Conservation (phyloP, 495 filamentous ascomycete species). For the Astrothelium macrocarpum region DNA sequence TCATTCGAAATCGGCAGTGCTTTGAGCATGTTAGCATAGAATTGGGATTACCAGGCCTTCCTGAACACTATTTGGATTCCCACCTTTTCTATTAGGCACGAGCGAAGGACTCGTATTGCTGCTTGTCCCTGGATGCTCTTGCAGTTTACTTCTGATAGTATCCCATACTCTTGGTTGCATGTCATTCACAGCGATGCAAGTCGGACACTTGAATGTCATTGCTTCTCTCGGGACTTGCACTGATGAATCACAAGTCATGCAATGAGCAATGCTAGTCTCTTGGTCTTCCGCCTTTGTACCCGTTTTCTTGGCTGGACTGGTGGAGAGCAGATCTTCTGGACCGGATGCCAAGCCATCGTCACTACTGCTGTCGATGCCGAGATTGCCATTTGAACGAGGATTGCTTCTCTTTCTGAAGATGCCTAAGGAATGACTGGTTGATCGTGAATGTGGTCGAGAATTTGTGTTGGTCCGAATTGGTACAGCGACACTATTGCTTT, state of each 20-base stretch:
- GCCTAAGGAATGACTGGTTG: conserved; percentile 21
- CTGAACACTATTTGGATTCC: conserved; percentile 1
- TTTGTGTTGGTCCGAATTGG: background rate
- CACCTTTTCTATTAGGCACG: conserved; percentile 11
- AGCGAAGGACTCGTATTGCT: conserved; percentile 2
- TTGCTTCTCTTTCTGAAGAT: conserved; percentile 20
- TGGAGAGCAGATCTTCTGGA: conserved; percentile 7
- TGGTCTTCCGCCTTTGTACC: conserved; percentile 19
- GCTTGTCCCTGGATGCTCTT: background rate
- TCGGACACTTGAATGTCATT: conserved; percentile 69
- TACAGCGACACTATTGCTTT: background rate
- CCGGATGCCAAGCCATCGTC: conserved; percentile 20
- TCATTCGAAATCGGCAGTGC: conserved; percentile 18
- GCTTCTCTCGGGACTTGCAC: conserved; percentile 75
- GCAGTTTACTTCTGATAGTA: background rate
- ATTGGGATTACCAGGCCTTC: conserved; percentile 34
- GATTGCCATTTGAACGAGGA: conserved; percentile 8
- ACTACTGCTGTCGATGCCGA: conserved; percentile 18
- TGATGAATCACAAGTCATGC: conserved; percentile 53
- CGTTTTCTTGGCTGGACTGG: background rate
- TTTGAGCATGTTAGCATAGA: conserved; percentile 26
- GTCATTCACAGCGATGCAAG: conserved; percentile 83
- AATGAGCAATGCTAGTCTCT: conserved; percentile 38
- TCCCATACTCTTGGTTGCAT: conserved; percentile 34
- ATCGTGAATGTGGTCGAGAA: conserved; percentile 15